A percentile compares a stretch with the other conserved stretches of the same genome.
Conservation (phyloP, 116 monocot genomes). For the Trichopus zeylanicus region DNA sequence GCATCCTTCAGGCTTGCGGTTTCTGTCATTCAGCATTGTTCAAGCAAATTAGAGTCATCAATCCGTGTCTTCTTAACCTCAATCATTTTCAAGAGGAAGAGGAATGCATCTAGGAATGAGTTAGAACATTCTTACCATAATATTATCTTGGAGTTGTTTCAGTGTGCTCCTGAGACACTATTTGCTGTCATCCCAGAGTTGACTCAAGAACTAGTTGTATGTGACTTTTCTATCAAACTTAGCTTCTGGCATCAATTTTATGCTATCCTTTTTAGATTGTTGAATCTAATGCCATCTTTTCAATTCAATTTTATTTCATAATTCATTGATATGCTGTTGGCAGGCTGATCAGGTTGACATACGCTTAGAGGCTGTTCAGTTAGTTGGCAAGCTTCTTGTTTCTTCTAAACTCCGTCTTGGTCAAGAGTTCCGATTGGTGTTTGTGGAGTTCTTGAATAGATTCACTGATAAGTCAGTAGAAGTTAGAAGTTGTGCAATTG, state of each 20-base stretch:
- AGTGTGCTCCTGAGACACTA: slow-evolving; percentile 68
- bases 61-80: slow-evolving; percentile 47
- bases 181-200: slow-evolving; percentile 61
- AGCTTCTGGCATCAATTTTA: slow-evolving; percentile 33
- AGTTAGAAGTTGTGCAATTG: slow-evolving; percentile 70
- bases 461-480: slow-evolving; percentile 80
- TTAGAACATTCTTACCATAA: slow-evolving; percentile 52
- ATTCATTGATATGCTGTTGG: slow-evolving; percentile 2
- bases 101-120: slow-evolving; percentile 28
- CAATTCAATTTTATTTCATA: slow-evolving; percentile 1
- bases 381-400: slow-evolving; percentile 61
- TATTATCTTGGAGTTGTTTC: slow-evolving; percentile 59
- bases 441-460: slow-evolving; percentile 73
- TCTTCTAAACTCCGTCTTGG: slow-evolving; percentile 49
- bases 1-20: slow-evolving; percentile 61
- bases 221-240: slow-evolving; percentile 3
- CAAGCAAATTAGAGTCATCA: slow-evolving; percentile 42
- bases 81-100: slow-evolving; percentile 51
- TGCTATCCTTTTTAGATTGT: slow-evolving; percentile 7
- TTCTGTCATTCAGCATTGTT: slow-evolving; percentile 58
- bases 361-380: slow-evolving; percentile 68
- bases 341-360: slow-evolving; percentile 88
- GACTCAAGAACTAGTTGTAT: slow-evolving; percentile 70
- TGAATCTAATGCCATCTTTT: background rate
- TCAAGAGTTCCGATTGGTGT: slow-evolving; percentile 51